phyloP scores from a whole-genome alignment of 2,329 filamentous ascomycete species.

The Nemania sp. region DNA sequence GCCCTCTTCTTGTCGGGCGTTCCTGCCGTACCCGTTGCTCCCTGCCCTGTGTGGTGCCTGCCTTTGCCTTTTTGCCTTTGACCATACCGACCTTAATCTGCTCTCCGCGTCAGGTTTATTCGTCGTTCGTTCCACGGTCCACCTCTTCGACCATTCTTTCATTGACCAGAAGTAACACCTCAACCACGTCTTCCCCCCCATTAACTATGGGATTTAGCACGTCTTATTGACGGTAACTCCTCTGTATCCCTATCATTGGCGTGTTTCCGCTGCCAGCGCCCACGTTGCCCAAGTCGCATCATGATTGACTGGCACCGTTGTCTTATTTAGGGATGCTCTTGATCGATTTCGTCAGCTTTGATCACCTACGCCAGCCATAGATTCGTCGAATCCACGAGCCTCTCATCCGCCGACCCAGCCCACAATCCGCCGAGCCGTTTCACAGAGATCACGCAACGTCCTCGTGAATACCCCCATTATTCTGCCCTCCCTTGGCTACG shows the following conservation, averaged over 20 bases:
- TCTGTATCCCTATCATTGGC: background rate
- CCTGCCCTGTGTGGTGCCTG: constrained; percentile 8
- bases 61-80: constrained; percentile 17
- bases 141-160: constrained; percentile 19
- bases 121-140: background rate
- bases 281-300: constrained; percentile 21
- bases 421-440: background rate
- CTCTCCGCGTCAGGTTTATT: constrained; percentile 25
- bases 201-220: background rate
- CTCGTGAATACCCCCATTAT: too few relatives aligned
- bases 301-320: background rate
- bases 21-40: too few relatives aligned
- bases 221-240: constrained; percentile 6
- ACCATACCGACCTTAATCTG: constrained; percentile 23
- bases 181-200: constrained; percentile 1
- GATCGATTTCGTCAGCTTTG: constrained; percentile 12
- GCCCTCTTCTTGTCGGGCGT: background rate
- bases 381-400: background rate
- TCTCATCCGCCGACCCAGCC: background rate
- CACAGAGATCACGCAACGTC: background rate
- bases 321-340: constrained; percentile 1
- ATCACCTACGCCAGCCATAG: constrained; percentile 1
- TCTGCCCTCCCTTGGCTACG: background rate
- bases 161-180: constrained; percentile 12
- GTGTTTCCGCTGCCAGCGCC: constrained; percentile 1